phyloP scores from a whole-genome alignment of 2,329 filamentous ascomycete genomes.

The Penicillium sp. region DNA sequence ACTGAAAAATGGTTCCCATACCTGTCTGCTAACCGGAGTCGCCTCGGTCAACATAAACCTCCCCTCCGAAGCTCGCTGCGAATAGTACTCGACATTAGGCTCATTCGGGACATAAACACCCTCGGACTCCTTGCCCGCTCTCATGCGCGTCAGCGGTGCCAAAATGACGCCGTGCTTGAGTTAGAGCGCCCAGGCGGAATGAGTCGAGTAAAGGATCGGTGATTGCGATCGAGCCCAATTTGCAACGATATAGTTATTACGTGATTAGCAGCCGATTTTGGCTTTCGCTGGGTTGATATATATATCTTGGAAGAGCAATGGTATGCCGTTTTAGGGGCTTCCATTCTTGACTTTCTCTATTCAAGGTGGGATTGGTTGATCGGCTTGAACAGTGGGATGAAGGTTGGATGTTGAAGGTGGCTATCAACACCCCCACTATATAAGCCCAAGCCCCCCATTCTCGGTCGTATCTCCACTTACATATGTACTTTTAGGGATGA shows the following conservation, averaged over 20 bases:
- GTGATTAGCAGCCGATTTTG: not conserved
- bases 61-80: slow-evolving; percentile 32
- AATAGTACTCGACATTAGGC: slow-evolving; percentile 31
- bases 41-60: slow-evolving; percentile 37
- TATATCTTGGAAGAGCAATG: not conserved
- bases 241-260: slow-evolving; percentile 1
- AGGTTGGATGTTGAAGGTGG: no score
- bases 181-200: slow-evolving; percentile 27
- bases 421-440: not conserved
- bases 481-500: not conserved
- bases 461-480: not conserved
- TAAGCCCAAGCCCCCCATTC: not conserved
- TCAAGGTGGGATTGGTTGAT: not conserved
- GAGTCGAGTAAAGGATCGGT: slow-evolving; percentile 36
- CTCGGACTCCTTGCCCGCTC: slow-evolving; percentile 26
- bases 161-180: slow-evolving; percentile 29
- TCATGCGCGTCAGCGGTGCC: slow-evolving; percentile 30
- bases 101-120: slow-evolving; percentile 32
- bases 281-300: not conserved
- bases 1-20: not conserved
- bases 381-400: not conserved
- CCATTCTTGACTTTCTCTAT: not conserved
- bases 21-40: slow-evolving; percentile 30
- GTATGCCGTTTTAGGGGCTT: not conserved
- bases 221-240: slow-evolving; percentile 25